These are phyloP conservation scores for Sugiyamaella pinicola DNA, from an alignment of 1,139 yeast species.

Conservation along the genomic window DNA sequence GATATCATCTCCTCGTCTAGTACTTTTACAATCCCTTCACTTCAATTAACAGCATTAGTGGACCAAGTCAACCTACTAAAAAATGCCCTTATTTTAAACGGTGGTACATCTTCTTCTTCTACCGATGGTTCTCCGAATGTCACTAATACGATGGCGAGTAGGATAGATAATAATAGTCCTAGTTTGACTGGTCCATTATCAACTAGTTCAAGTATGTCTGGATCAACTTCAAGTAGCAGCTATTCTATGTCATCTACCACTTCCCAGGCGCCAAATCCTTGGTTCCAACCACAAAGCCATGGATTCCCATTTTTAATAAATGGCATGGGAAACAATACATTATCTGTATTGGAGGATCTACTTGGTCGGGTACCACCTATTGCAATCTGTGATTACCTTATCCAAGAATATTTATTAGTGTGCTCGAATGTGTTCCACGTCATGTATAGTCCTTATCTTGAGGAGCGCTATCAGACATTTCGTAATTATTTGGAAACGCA, in stretches of 20 bases:
- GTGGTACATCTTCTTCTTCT: not conserved
- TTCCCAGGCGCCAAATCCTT: slow-evolving; percentile 1
- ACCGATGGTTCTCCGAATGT: not conserved
- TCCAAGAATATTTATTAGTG: slow-evolving; percentile 16
- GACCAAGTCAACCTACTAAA: slow-evolving; percentile 22
- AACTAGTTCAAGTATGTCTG: not conserved
- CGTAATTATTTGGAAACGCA: slow-evolving; percentile 12
- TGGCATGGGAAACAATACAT: not conserved
- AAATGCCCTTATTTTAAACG: slow-evolving; percentile 18
- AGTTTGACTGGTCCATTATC: not conserved
- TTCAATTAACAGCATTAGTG: slow-evolving; percentile 21
- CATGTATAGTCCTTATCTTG: slow-evolving; percentile 16
- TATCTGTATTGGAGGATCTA: slow-evolving; percentile 11
- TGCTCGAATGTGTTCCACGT: slow-evolving; percentile 20
- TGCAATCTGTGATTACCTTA: slow-evolving; percentile 20
- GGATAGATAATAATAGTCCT: not conserved
- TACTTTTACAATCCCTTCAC: slow-evolving; percentile 16
- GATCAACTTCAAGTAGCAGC: slow-evolving; percentile 2
- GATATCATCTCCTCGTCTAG: slow-evolving; percentile 7
- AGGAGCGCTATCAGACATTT: slow-evolving; percentile 13
- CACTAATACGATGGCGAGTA: not conserved
- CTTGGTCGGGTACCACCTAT: slow-evolving; percentile 17
- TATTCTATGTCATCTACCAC: not conserved
- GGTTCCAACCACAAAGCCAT: slow-evolving; percentile 12
- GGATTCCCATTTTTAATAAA: slow-evolving; percentile 11